Percentiles rank a stretch among this genome's conserved stretches.
phyloP scores from a whole-genome alignment of 345 rosid species.

The Sonneratia caseolaris region DNA sequence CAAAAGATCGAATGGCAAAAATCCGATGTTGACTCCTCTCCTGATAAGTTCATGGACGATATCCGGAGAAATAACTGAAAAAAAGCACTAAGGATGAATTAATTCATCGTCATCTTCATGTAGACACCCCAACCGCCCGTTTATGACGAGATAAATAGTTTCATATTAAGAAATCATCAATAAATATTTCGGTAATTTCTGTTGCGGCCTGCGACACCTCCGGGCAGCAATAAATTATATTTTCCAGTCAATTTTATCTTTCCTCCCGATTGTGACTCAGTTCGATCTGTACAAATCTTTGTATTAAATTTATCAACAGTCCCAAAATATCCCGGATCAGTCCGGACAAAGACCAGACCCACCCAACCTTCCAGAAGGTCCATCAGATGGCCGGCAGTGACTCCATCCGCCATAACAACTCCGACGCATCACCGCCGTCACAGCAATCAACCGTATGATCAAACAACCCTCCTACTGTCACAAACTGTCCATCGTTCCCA shows the following conservation, averaged over 20 bases:
- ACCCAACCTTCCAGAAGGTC: conserved; percentile 2
- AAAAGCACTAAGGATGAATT: too few species aligned
- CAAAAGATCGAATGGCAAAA: too few species aligned
- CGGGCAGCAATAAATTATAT: too few species aligned
- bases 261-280: not conserved
- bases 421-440: conserved; percentile 29
- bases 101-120: too few species aligned
- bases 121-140: too few species aligned
- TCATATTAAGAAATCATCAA: too few species aligned
- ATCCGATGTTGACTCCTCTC: too few species aligned
- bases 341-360: conserved; percentile 3
- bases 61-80: too few species aligned
- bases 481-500: conserved; percentile 24
- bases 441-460: conserved; percentile 30
- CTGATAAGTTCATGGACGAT: too few species aligned
- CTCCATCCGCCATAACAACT: conserved; percentile 43
- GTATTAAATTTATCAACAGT: not conserved
- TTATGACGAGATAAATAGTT: too few species aligned
- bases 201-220: too few species aligned
- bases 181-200: too few species aligned
- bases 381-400: conserved; percentile 36
- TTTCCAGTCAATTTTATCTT: not conserved
- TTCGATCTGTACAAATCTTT: not conserved
- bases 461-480: conserved; percentile 50
- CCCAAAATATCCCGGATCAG: not conserved